Evolutionary conservation across 352 stramenopile species (phyloP), one percentile per base, ranked within the genome.

Genomic region (Globisporangium canariense): DNA sequence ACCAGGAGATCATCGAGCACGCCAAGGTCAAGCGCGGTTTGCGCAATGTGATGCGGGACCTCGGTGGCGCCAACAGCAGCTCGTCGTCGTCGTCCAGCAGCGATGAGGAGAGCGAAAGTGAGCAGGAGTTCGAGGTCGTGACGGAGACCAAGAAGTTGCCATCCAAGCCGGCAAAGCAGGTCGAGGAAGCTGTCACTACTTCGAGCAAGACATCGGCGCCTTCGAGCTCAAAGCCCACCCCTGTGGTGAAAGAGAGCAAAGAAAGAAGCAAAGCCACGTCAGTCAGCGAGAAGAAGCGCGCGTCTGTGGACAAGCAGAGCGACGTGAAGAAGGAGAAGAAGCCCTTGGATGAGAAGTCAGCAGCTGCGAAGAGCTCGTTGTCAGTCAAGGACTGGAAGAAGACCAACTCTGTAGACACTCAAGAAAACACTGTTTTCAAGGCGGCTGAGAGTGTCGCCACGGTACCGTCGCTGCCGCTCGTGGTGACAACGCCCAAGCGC

Each of bases 1-100:
- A 88, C 58, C 53, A 87, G 22, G 70, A 82, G 40, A 76, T 79
- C 22, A 77, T 71, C 7, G 73, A 90, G 43, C 73, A 73, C 14
- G 72, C 62, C 1, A 62, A 70, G 38, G 76, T 87, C 8, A 87
- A 88, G 58, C 81, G 66, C 30, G 74, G 77, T 8, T 57, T 86
- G 32, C 66, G 70, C 28, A 76, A 72, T 32, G 72, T 84, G 2
- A 69, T 82, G 71, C 72, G 74, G 18, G 74, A 82, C 28, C 72
- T 84, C 9, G 69, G 74, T 9, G 71, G 66, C 28, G 72, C 59
- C n/a, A 54, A 70, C 14, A 77, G 65, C 62, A 74, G 55, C 22
- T 36, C 43, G 43, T 69, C 65, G 18, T 66, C 71, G 11, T 68
- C 54, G 36, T 70, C 60, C 20, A 53, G 43, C n/a, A 77, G 71